Conservation (phyloP, 1,139 yeast species). For the Meyerozyma carpophila region DNA sequence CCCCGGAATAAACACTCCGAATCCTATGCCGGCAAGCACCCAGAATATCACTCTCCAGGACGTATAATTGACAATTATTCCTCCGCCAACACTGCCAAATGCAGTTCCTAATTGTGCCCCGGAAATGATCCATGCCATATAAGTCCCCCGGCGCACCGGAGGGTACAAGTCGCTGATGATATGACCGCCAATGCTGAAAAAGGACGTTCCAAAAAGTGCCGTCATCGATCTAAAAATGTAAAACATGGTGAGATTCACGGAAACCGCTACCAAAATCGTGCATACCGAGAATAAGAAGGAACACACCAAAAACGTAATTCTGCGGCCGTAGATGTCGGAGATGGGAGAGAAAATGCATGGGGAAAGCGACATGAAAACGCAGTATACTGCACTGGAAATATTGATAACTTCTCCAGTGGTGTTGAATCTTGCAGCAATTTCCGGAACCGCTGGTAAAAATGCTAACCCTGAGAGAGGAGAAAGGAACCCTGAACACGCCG, state of each 20-base stretch:
- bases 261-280: constrained; percentile 35
- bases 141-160: constrained; percentile 43
- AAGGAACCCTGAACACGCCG: constrained; percentile 25
- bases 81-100: constrained; percentile 44
- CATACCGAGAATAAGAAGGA: constrained; percentile 25
- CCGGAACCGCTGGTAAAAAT: constrained; percentile 46
- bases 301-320: constrained; percentile 35
- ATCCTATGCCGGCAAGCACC: constrained; percentile 39
- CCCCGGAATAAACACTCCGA: constrained; percentile 20
- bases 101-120: constrained; percentile 48
- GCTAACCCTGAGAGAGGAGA: constrained; percentile 41
- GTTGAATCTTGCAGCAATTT: constrained; percentile 36
- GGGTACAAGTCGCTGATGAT: constrained; percentile 41
- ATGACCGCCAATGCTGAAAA: constrained; percentile 43
- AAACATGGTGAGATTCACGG: constrained; percentile 47
- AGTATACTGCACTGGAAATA: constrained; percentile 44
- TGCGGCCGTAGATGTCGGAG: constrained; percentile 46
- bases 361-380: constrained; percentile 45
- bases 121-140: constrained; percentile 37
- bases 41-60: constrained; percentile 49
- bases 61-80: constrained; percentile 40
- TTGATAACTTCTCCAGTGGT: constrained; percentile 44
- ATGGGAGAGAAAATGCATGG: constrained; percentile 46
- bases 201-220: constrained; percentile 50
- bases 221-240: constrained; percentile 39